Evolutionary conservation across 345 rosid genomes (phyloP).

Genomic region (Anastatica hierochuntica): DNA sequence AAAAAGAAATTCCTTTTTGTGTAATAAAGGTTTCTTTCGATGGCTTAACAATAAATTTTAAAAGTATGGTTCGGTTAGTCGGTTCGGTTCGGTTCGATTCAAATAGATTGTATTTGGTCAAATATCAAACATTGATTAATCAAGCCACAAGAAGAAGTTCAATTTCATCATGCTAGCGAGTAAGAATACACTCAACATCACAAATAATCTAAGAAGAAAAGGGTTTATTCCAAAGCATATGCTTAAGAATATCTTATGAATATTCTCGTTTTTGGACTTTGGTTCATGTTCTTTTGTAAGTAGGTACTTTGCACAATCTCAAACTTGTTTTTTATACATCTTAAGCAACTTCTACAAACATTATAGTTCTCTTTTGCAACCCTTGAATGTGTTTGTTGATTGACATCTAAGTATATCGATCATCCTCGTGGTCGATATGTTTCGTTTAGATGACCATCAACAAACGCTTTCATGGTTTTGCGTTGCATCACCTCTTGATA

Average conservation of each 20-base stretch:
- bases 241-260: conserved; percentile 23
- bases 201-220: too few relatives aligned
- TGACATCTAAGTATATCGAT: conserved; percentile 18
- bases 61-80: too few relatives aligned
- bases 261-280: conserved; percentile 25
- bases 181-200: background rate
- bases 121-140: too few relatives aligned
- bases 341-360: background rate
- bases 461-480: conserved; percentile 23
- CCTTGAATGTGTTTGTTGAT: conserved; percentile 28
- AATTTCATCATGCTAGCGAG: conserved; percentile 19
- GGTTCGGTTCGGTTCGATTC: too few relatives aligned
- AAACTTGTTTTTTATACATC: conserved; percentile 19
- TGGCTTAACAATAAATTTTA: too few relatives aligned
- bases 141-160: too few relatives aligned
- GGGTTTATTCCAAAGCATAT: conserved; percentile 30
- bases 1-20: too few relatives aligned
- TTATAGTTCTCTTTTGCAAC: conserved; percentile 4
- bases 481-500: conserved; percentile 13
- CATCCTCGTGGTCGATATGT: conserved; percentile 7
- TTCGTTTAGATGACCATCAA: conserved; percentile 31
- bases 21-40: too few relatives aligned
- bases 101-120: too few relatives aligned
- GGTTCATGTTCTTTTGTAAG: conserved; percentile 7
- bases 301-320: too few relatives aligned